phyloP scores from a whole-genome alignment of 2,329 filamentous ascomycete species.

The Scolecobasidium constrictum region DNA sequence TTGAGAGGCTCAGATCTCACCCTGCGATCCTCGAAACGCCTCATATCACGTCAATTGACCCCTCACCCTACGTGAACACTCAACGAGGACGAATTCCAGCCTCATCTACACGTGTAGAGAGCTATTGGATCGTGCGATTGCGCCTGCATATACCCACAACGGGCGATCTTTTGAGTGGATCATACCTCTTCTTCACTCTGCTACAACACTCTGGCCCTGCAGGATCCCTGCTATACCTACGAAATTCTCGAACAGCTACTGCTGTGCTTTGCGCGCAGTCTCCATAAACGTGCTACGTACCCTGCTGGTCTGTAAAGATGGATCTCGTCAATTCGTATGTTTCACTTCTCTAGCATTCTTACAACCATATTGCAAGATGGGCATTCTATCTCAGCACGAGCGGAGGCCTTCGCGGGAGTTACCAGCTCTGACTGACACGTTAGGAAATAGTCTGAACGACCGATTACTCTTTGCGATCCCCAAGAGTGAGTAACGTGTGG shows the following conservation, averaged over 20 bases:
- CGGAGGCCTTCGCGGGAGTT: not conserved
- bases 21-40: too few species aligned
- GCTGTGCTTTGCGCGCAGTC: too few species aligned
- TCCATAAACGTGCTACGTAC: too few species aligned
- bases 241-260: not conserved
- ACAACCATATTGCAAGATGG: not conserved
- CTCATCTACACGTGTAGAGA: not conserved
- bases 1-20: too few species aligned
- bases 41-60: too few species aligned
- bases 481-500: constrained; percentile 67
- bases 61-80: too few species aligned
- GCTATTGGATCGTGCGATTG: not conserved
- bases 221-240: not conserved
- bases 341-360: not conserved
- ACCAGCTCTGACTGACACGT: constrained; percentile 8
- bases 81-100: too few species aligned
- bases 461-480: constrained; percentile 94
- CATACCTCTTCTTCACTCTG: too few species aligned
- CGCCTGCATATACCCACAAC: not conserved
- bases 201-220: not conserved
- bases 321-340: constrained; percentile 4
- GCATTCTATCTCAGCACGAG: constrained; percentile 1
- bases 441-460: constrained; percentile 62
- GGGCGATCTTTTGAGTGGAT: not conserved
- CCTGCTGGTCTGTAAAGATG: too few species aligned